Conservation (phyloP, 805 yeast species). For the Candida nanaspora region DNA sequence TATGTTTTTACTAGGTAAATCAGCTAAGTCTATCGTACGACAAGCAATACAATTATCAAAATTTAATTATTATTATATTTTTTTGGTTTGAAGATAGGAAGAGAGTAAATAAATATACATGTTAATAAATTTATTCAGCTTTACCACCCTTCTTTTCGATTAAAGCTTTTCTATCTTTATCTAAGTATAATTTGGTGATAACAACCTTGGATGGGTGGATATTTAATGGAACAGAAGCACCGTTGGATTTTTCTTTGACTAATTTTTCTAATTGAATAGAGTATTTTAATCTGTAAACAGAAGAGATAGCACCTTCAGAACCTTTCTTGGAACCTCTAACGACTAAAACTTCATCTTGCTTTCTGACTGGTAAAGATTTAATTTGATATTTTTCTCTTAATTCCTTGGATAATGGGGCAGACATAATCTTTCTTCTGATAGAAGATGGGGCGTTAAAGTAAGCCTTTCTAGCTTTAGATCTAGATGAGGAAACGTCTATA, state of each 20-base stretch:
- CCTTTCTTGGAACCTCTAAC: constrained; percentile 99
- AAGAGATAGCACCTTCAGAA: constrained; percentile 95
- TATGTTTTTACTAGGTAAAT: no score
- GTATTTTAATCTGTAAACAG: constrained; percentile 98
- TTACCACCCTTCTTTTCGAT: constrained; percentile 98
- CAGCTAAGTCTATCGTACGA: no score
- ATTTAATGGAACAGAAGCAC: constrained; percentile 95
- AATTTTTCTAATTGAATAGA: constrained; percentile 95
- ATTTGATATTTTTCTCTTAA: constrained; percentile 95
- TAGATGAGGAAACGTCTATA: constrained; percentile 95
- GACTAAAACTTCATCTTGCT: constrained; percentile 91
- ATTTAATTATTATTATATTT: no score
- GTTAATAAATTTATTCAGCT: constrained; percentile 78
- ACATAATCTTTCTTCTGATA: constrained; percentile 87
- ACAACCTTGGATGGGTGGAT: constrained; percentile 98
- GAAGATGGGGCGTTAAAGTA: constrained; percentile 97
- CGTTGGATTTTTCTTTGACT: constrained; percentile 95
- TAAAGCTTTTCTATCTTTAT: constrained; percentile 98
- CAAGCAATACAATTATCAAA: no score
- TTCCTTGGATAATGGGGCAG: constrained; percentile 99
- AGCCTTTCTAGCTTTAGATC: constrained; percentile 99
- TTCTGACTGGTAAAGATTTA: constrained; percentile 94
- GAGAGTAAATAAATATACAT: no score
- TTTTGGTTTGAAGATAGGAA: no score
- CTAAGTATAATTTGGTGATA: constrained; percentile 96